Evolutionary conservation across 208 protist species (phyloP), one percentile per base, ranked within the genome.

Genomic region (Strigomonas oncopelti): DNA sequence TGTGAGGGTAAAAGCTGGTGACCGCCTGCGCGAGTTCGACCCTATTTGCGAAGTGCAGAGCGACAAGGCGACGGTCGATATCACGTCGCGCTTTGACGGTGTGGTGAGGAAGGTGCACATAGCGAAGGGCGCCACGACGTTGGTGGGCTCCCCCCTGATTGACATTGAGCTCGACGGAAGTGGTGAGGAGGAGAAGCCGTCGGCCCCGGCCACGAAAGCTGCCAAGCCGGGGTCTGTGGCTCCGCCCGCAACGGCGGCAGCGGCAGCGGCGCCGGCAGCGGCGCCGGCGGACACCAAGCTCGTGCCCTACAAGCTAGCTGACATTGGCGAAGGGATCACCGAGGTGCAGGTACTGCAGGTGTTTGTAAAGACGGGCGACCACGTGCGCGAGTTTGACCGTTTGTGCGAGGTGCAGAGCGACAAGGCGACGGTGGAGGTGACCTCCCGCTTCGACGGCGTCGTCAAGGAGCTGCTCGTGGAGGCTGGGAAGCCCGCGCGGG

Each of bases 271-370:
- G 34, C 34, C 34, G 34, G 34, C 34, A 11, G 34, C 34, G 11
- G 34, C 34, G 7, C 7, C 34, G 34, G 34, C 34, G 34, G 34
- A 11, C 34, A 42, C 34, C 7, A 70, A 60, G 16, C 31, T 79
- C 14, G 63, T 90, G 29, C 78, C 84, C 13, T 98, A 96, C 72
- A 87, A 85, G 18, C 75, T 98, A 72, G 83, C 97, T 18, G 97
- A 98, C 74, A 96, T 98, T 75, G 97, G 97, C 42, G 97, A 98
- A 78, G 97, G 97, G 66, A 98, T 98, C 68, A 78, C 84, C 13
- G 86, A 98, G 77, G 93, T 96, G 67, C 93, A 98, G 73, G 81
- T 98, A 29, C 61, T 98, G 14, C 63, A 96, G n/a, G 97, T 97
- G 82, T 85, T 56, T 38, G 85, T 97, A 11, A 95, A 97, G 66